Base-by-base conservation (phyloP, 192 early-diverging fungal species). In the Paraglomus brasilianum region DNA sequence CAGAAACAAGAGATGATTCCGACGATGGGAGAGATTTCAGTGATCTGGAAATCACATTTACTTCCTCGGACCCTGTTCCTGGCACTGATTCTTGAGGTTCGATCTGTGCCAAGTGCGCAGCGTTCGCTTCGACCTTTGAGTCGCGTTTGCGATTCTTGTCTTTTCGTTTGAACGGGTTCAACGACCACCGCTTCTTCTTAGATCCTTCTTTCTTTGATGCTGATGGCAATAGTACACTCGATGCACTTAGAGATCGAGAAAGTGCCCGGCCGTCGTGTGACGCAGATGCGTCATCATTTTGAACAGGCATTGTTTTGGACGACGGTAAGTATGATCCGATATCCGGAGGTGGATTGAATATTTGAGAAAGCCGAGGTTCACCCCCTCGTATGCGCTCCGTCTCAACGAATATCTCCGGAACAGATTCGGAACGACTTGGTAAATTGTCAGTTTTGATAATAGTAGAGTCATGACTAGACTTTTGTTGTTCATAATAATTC, bases 141-240 rank as follows among this genome's bases (percentile, higher is more conserved):
- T 30, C 15, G 10, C 24, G 36, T 66, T 50, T 66, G 40, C 39
- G 64, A 14, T 53, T 67, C 21, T 55, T 67, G 21, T 52, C 45
- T 41, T 53, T 67, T 53, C 65, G 50, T 50, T 43, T 67, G 22
- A 67, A 53, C 15, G 55, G 43, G 43, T 46, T 10, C 30, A 49
- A 42, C 46, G 59, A 45, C 59, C 38, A 62, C 46, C 38, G 19
- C 30, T 62, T 62, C 19, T 8, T 44, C 13, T 62, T 1, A 41
- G 56, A 36, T 8, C 41, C 56, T 43, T 62, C 59, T n/a, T 62
- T 62, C 13, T n/a, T n/a, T n/a, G n/a, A n/a, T n/a, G n/a, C n/a
- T n/a, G n/a, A 1, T 0, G 39, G 13, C 22, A 5, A 1, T 62
- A 44, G 42, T 22, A 40, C 5, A 62, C 59, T 62, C 22, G 46